A percentile compares a stretch with the other conserved stretches of the same genome.
phyloP scores from a whole-genome alignment of 345 rosid genomes.

The Microthlaspi erraticum region DNA sequence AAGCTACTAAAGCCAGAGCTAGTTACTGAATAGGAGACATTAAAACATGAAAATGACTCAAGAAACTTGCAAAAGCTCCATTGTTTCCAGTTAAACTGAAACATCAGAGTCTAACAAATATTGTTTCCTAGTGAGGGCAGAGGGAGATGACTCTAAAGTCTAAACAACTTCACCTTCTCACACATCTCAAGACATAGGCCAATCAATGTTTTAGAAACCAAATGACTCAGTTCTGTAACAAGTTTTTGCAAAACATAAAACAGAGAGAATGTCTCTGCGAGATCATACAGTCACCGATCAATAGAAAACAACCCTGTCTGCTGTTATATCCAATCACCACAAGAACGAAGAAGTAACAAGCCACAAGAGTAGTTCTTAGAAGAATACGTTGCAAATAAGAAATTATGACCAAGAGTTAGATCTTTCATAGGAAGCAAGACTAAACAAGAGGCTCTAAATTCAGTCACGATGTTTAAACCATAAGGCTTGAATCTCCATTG shows the following conservation, averaged over 20 bases:
- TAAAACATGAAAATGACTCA: slow-evolving; percentile 5
- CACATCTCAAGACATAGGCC: slow-evolving; percentile 22
- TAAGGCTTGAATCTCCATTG: background rate
- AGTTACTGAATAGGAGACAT: background rate
- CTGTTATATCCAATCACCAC: slow-evolving; percentile 10
- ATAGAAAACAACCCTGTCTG: slow-evolving; percentile 5
- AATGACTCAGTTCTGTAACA: background rate
- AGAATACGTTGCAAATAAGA: background rate
- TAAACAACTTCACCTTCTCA: slow-evolving; percentile 25
- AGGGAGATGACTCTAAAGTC: slow-evolving; percentile 18
- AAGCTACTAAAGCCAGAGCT: slow-evolving; percentile 11
- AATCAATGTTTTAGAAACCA: slow-evolving; percentile 9
- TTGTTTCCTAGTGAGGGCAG: background rate
- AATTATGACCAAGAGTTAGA: slow-evolving; percentile 1
- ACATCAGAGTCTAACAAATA: background rate
- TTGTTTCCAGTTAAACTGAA: slow-evolving; percentile 15
- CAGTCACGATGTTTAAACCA: slow-evolving; percentile 5
- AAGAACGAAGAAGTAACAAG: background rate
- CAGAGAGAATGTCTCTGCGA: slow-evolving; percentile 10
- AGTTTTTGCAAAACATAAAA: background rate
- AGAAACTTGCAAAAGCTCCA: slow-evolving; percentile 8
- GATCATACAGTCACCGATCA: background rate
- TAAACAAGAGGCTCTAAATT: background rate
- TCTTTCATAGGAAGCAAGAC: background rate
- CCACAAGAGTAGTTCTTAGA: background rate